These are phyloP conservation scores for Botrytis paeoniae DNA, from an alignment of 2,329 filamentous ascomycete species.

Conservation along the genomic window DNA sequence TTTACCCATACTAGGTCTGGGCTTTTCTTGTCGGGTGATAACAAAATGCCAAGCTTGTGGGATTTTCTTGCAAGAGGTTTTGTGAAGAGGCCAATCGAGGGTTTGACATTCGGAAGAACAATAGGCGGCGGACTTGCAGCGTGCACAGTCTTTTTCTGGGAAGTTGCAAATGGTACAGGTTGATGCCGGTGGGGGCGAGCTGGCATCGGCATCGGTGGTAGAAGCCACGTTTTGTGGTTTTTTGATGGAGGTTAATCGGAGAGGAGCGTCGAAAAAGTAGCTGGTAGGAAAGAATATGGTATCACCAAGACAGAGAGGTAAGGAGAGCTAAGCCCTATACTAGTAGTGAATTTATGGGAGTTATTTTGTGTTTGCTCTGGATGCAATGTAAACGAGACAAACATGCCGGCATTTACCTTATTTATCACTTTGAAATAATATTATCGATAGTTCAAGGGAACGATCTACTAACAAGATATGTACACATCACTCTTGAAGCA, in stretches of 20 bases:
- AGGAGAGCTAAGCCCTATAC: neutral
- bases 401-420: neutral
- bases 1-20: neutral
- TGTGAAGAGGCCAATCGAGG: neutral
- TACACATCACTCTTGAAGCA: fast-evolving
- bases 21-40: neutral
- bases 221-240: neutral
- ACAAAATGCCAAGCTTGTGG: neutral
- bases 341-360: neutral
- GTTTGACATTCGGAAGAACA: neutral
- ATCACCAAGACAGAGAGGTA: neutral
- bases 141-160: neutral
- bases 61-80: neutral
- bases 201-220: no score
- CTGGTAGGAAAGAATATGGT: neutral
- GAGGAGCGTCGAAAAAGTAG: neutral
- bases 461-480: no score
- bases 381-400: neutral
- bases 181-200: neutral
- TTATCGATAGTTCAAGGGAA: no score
- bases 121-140: neutral
- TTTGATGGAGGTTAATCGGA: neutral
- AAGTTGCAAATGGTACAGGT: neutral
- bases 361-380: neutral
- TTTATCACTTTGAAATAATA: neutral